Evolutionary conservation across 1,284 basidiomycete genomes (phyloP).

Genomic region (Inonotus hispidus): DNA sequence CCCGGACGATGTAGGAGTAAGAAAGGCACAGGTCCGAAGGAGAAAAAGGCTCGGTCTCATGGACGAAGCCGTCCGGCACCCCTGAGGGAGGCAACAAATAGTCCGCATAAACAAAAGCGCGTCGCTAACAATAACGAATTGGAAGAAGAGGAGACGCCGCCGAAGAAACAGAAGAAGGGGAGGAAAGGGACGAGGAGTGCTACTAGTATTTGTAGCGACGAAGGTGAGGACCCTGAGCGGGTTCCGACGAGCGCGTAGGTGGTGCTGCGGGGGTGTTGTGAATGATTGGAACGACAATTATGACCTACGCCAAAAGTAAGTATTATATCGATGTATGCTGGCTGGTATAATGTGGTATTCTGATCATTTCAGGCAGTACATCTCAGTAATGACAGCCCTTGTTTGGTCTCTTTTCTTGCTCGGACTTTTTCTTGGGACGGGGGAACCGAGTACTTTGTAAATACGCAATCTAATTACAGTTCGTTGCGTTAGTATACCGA

Average conservation of each 20-base stretch:
- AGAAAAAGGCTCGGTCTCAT: not conserved
- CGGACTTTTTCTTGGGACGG: not conserved
- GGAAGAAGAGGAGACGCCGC: slow-evolving; percentile 29
- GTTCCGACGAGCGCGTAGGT: not conserved
- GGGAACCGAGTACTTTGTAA: no score
- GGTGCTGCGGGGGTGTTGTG: not conserved
- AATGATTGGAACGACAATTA: not conserved
- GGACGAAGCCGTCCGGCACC: not conserved
- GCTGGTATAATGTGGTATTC: not conserved
- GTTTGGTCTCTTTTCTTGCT: not conserved
- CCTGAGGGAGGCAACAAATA: slow-evolving; percentile 12
- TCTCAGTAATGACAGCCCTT: not conserved
- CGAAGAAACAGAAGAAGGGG: slow-evolving; percentile 31
- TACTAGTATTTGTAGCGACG: slow-evolving; percentile 5
- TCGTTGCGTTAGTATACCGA: no score
- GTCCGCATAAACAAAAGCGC: slow-evolving; percentile 12
- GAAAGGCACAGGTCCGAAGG: not conserved
- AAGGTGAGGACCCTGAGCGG: slow-evolving; percentile 11
- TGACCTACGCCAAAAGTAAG: not conserved
- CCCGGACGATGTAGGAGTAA: not conserved
- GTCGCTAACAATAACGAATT: slow-evolving; percentile 1
- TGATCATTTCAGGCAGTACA: not conserved
- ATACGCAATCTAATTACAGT: not conserved
- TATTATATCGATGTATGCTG: not conserved
- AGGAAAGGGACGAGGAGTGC: slow-evolving; percentile 3